phyloP scores from a whole-genome alignment of 2,329 filamentous ascomycete species.

The Cercospora brassicicola region DNA sequence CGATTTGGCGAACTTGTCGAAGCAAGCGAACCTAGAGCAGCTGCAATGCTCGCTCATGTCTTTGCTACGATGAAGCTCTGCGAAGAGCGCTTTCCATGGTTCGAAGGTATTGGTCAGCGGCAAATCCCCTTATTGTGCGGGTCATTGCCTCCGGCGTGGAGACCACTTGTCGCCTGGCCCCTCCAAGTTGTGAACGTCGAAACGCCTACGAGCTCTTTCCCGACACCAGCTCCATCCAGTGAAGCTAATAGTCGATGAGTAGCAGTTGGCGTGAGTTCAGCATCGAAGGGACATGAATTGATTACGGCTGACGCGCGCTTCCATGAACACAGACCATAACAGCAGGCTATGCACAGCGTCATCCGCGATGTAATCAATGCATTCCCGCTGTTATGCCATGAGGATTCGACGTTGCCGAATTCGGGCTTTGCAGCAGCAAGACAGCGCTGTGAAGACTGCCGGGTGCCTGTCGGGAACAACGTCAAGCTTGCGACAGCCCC shows the following conservation, averaged over 20 bases:
- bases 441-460: no score
- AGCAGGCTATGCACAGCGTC: no score
- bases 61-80: constrained; percentile 31
- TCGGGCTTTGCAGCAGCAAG: no score
- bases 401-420: no score
- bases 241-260: neutral
- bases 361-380: no score
- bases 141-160: constrained; percentile 24
- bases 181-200: constrained; percentile 17
- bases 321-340: no score
- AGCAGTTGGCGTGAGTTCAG: neutral
- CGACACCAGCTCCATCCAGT: neutral
- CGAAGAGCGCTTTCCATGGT: constrained; percentile 28
- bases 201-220: neutral
- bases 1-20: constrained; percentile 28
- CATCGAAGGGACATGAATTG: neutral
- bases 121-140: constrained; percentile 27
- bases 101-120: constrained; percentile 28
- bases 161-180: constrained; percentile 27
- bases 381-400: no score
- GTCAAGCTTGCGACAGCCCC: no score
- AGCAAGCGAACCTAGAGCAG: constrained; percentile 24
- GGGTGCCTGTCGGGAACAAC: no score
- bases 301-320: neutral
- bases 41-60: constrained; percentile 28